Evolutionary conservation across 768 basidiomycete genomes (phyloP).

Genomic region (Termitomyces eurrhizus): DNA sequence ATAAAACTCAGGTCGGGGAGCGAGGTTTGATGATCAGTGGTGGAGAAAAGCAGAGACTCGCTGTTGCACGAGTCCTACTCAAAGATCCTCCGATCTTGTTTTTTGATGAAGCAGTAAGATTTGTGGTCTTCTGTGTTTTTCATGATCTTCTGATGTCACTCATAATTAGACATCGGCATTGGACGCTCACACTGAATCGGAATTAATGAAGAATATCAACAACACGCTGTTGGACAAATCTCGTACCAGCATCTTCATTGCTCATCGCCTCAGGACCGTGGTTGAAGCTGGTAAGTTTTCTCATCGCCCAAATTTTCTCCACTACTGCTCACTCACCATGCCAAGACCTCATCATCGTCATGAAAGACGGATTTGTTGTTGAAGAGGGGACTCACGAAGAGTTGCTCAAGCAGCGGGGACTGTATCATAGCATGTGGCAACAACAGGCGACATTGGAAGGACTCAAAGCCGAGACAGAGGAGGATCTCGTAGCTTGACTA

Average conservation of each 20-base stretch:
- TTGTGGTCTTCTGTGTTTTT: conserved; percentile 1
- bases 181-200: conserved; percentile 92
- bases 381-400: conserved; percentile 95
- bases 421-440: conserved; percentile 82
- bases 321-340: not conserved
- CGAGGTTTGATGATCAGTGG: conserved; percentile 97
- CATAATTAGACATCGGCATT: conserved; percentile 83
- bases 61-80: conserved; percentile 86
- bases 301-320: not conserved
- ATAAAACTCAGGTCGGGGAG: conserved; percentile 91
- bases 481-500: conserved; percentile 2
- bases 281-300: conserved; percentile 73
- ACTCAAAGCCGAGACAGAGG: conserved; percentile 14
- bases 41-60: conserved; percentile 96
- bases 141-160: not conserved
- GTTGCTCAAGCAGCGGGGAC: conserved; percentile 62
- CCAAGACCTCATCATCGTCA: conserved; percentile 87
- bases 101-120: conserved; percentile 94
- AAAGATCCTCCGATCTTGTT: conserved; percentile 96
- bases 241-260: conserved; percentile 95
- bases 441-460: conserved; percentile 56
- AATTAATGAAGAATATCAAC: conserved; percentile 94
- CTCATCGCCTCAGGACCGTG: conserved; percentile 86
- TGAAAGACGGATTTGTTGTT: conserved; percentile 84
- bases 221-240: conserved; percentile 66